Conservation (phyloP, 2,329 filamentous ascomycete genomes). For the Drechmeria coniospora region DNA sequence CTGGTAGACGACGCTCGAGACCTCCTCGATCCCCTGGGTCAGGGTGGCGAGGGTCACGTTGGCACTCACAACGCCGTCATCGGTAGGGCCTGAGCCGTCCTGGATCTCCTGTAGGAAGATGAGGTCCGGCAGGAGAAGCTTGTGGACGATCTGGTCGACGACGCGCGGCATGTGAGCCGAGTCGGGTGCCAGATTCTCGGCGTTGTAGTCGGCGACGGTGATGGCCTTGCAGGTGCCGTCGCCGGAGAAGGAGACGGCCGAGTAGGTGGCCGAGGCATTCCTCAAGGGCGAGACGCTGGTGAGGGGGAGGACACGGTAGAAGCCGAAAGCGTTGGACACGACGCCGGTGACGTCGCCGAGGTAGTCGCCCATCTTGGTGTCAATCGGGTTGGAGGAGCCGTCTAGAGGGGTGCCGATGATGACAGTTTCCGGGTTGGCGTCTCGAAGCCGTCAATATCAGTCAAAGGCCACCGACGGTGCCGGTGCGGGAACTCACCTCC, state of each 20-base stretch:
- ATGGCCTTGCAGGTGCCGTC: conserved; percentile 42
- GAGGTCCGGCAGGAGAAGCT: conserved; percentile 46
- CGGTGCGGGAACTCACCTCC: conserved; percentile 26
- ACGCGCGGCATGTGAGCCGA: conserved; percentile 40
- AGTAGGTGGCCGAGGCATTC: conserved; percentile 28
- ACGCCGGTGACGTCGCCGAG: conserved; percentile 55
- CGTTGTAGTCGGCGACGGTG: conserved; percentile 53
- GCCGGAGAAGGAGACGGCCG: conserved; percentile 36
- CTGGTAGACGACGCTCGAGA: conserved; percentile 37
- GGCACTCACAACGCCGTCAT: conserved; percentile 41
- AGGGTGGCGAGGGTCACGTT: conserved; percentile 45
- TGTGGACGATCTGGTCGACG: conserved; percentile 49
- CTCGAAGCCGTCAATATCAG: too few relatives aligned
- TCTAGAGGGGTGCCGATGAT: conserved; percentile 50
- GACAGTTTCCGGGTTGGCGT: conserved; percentile 57
- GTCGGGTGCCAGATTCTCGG: conserved; percentile 48
- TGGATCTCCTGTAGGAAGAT: conserved; percentile 59
- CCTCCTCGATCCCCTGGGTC: conserved; percentile 30
- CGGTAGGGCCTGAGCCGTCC: conserved; percentile 45
- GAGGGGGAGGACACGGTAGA: conserved; percentile 51
- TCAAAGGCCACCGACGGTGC: too few relatives aligned
- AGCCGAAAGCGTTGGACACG: conserved; percentile 49
- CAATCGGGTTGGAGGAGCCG: conserved; percentile 41
- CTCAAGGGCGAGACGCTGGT: conserved; percentile 37
- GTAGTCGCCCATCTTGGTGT: conserved; percentile 48